Percentiles rank a stretch among this genome's conserved stretches.
phyloP scores from a whole-genome alignment of 2,329 filamentous ascomycete genomes.

The Arthrobotrys musiformis region DNA sequence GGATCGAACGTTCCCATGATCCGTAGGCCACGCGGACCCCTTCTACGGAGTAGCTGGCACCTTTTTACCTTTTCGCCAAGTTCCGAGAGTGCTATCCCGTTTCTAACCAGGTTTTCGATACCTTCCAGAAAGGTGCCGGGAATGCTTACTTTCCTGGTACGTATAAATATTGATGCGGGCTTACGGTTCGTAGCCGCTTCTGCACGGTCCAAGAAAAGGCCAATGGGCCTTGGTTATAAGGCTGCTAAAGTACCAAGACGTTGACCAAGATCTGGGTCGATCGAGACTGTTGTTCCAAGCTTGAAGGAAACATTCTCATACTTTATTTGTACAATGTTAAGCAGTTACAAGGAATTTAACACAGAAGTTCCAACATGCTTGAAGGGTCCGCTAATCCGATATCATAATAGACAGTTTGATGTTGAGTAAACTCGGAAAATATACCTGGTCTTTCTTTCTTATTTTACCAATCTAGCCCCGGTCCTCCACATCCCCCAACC shows the following conservation, averaged over 20 bases:
- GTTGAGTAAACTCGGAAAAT: not conserved
- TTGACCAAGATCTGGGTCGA: not conserved
- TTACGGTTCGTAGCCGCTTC: not conserved
- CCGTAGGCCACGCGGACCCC: not conserved
- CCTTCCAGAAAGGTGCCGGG: slow-evolving; percentile 11
- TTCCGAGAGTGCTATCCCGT: slow-evolving; percentile 33
- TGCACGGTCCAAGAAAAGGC: slow-evolving; percentile 6
- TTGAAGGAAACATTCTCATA: not conserved
- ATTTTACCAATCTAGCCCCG: slow-evolving; percentile 42
- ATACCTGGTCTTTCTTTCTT: no score
- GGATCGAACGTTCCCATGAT: slow-evolving; percentile 11
- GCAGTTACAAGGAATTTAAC: not conserved
- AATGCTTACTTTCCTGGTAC: slow-evolving; percentile 15
- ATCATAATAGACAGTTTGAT: not conserved
- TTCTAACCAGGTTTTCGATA: slow-evolving; percentile 33
- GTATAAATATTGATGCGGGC: not conserved
- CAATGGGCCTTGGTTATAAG: slow-evolving; percentile 29
- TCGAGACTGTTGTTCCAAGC: not conserved
- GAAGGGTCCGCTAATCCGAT: not conserved
- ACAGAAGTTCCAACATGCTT: not conserved
- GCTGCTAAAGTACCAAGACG: slow-evolving; percentile 34
- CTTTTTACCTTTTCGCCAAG: slow-evolving; percentile 23
- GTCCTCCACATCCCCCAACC: slow-evolving; percentile 43
- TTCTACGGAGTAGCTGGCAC: no score
- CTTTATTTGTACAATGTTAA: slow-evolving; percentile 1